Conservation (phyloP, 2,329 filamentous ascomycete genomes). For the Epichloe sibirici region DNA sequence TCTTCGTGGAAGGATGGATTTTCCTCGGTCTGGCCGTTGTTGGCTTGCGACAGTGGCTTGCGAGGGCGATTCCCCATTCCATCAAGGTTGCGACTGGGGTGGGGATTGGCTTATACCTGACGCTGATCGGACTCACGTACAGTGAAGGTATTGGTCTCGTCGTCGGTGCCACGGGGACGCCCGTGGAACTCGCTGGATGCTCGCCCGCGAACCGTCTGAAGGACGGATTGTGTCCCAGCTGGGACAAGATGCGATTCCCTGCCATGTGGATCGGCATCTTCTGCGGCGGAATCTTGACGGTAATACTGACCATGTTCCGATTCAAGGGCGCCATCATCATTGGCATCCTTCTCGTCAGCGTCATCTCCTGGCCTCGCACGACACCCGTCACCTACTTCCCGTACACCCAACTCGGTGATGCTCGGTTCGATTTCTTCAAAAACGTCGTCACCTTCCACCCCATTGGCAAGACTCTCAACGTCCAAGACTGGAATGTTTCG, state of each 20-base stretch:
- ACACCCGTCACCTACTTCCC: slow-evolving; percentile 76
- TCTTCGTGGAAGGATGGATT: slow-evolving; percentile 79
- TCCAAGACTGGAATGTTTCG: slow-evolving; percentile 61
- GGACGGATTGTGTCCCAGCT: slow-evolving; percentile 46
- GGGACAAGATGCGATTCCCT: slow-evolving; percentile 67
- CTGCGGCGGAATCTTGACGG: slow-evolving; percentile 69
- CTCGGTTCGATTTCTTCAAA: slow-evolving; percentile 75
- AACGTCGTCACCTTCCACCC: slow-evolving; percentile 75
- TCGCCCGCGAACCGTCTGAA: slow-evolving; percentile 26
- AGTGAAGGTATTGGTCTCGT: slow-evolving; percentile 72
- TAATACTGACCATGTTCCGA: slow-evolving; percentile 71
- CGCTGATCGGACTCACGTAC: slow-evolving; percentile 65
- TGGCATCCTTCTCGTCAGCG: slow-evolving; percentile 71
- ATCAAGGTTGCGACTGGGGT: slow-evolving; percentile 82
- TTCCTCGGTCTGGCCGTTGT: slow-evolving; percentile 71
- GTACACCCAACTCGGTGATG: slow-evolving; percentile 54
- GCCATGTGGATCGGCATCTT: slow-evolving; percentile 85
- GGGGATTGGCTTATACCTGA: slow-evolving; percentile 74
- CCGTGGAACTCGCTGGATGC: slow-evolving; percentile 66
- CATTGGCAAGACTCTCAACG: slow-evolving; percentile 56
- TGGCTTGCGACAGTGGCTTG: slow-evolving; percentile 79
- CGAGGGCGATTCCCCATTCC: slow-evolving; percentile 66
- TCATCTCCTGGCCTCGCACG: slow-evolving; percentile 76
- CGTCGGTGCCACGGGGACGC: slow-evolving; percentile 54
- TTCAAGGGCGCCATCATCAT: slow-evolving; percentile 79